These are phyloP conservation scores for Tolypocladium album DNA, from an alignment of 2,329 filamentous ascomycete species.

Conservation along the genomic window DNA sequence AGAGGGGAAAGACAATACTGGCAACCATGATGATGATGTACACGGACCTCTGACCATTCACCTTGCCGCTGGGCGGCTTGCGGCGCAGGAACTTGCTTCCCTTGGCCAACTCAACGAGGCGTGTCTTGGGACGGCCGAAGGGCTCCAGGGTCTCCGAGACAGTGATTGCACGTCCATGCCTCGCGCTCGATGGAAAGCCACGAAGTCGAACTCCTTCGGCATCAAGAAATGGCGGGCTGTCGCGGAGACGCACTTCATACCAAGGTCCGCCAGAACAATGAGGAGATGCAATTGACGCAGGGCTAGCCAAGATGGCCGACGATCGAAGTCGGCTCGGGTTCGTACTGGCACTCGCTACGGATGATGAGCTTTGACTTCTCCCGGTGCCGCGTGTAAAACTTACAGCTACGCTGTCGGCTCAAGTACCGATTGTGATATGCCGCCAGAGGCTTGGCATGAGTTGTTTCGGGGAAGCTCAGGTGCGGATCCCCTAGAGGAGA, in stretches of 20 bases:
- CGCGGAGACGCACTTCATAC: not conserved
- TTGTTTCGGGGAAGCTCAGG: not conserved
- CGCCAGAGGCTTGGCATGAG: slow-evolving; percentile 6
- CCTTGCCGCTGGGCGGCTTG: slow-evolving; percentile 13
- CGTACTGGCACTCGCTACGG: not conserved
- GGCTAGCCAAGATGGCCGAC: not conserved
- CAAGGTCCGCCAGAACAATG: not conserved
- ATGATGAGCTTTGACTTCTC: not conserved
- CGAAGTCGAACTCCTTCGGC: slow-evolving; percentile 10
- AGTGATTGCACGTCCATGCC: slow-evolving; percentile 5
- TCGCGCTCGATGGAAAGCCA: slow-evolving; percentile 13
- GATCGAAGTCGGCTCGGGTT: slow-evolving; percentile 1
- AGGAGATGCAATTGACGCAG: not conserved
- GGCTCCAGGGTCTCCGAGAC: slow-evolving; percentile 8
- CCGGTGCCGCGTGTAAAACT: not conserved
- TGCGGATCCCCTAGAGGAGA: slow-evolving; percentile 8
- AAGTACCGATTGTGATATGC: slow-evolving; percentile 4
- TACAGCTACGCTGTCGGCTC: not conserved
- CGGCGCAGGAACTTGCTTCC: slow-evolving; percentile 18
- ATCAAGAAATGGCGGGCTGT: slow-evolving; percentile 5
- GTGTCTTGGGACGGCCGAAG: slow-evolving; percentile 17
- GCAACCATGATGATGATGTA: slow-evolving; percentile 28
- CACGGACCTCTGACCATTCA: slow-evolving; percentile 20
- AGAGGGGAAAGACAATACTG: slow-evolving; percentile 33
- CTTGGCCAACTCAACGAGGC: slow-evolving; percentile 19